These are phyloP conservation scores for Candida sanyaensis DNA, from an alignment of 1,139 yeast genomes.

Conservation along the genomic window DNA sequence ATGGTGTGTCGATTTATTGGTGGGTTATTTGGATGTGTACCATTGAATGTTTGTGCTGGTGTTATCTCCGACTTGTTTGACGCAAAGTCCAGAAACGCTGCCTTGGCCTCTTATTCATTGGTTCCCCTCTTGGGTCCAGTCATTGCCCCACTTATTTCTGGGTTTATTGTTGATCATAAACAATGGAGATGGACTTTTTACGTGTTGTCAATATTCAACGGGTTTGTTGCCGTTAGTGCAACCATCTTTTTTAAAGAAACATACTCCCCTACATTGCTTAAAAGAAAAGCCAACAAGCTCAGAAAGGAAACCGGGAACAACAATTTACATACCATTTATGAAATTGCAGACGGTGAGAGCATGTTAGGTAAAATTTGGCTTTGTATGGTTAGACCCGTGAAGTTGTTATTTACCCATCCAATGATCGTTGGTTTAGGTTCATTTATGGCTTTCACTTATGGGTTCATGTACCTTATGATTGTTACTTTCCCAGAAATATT, in stretches of 20 bases:
- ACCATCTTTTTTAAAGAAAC: constrained; percentile 41
- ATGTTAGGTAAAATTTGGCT: constrained; percentile 28
- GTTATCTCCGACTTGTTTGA: constrained; percentile 41
- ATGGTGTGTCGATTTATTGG: constrained; percentile 42
- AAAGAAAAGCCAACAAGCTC: constrained; percentile 30
- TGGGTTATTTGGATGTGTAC: constrained; percentile 44
- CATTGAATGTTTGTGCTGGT: constrained; percentile 48
- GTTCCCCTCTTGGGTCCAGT: constrained; percentile 62
- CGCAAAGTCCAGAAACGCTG: constrained; percentile 37
- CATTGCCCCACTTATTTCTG: constrained; percentile 59
- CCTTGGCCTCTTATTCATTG: constrained; percentile 44
- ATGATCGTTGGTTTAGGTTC: constrained; percentile 48
- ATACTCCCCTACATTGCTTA: constrained; percentile 40
- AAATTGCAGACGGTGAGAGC: constrained; percentile 40
- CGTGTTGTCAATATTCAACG: constrained; percentile 45
- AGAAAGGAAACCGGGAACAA: constrained; percentile 38
- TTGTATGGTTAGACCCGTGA: constrained; percentile 42
- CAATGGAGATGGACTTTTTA: constrained; percentile 50
- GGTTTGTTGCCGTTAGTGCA: constrained; percentile 37
- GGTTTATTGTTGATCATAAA: constrained; percentile 51
- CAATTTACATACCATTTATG: constrained; percentile 45
- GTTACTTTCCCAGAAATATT: constrained; percentile 45
- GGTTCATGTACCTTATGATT: constrained; percentile 49
- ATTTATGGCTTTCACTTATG: constrained; percentile 49
- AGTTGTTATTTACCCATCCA: constrained; percentile 44